Conservation (phyloP, 768 basidiomycete species). For the Rhizopogon salebrosus region DNA sequence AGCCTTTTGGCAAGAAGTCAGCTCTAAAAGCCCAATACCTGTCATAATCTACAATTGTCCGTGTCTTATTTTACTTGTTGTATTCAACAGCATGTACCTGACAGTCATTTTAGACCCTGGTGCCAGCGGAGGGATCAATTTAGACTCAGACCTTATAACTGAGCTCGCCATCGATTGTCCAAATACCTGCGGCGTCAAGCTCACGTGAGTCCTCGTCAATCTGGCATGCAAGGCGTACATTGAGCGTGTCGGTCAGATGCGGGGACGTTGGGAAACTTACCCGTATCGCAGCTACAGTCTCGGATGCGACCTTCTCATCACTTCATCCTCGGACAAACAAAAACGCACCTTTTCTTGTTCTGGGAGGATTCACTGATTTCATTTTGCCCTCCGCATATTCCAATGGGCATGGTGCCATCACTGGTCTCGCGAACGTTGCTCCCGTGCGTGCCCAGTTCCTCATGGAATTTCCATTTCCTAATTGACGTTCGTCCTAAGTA, state of each 20-base stretch:
- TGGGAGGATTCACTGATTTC: slow-evolving; percentile 86
- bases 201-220: slow-evolving; percentile 55
- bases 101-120: slow-evolving; percentile 59
- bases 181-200: slow-evolving; percentile 83
- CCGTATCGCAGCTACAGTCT: slow-evolving; percentile 68
- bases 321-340: slow-evolving; percentile 64
- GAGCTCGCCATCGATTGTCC: slow-evolving; percentile 73
- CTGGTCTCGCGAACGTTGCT: slow-evolving; percentile 80
- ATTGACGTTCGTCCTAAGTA: slow-evolving; percentile 33
- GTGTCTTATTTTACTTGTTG: slow-evolving; percentile 17
- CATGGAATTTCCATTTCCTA: background rate
- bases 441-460: slow-evolving; percentile 43
- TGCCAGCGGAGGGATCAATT: slow-evolving; percentile 83
- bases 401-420: slow-evolving; percentile 84
- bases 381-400: slow-evolving; percentile 66
- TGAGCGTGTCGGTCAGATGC: slow-evolving; percentile 46
- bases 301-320: slow-evolving; percentile 48
- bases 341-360: slow-evolving; percentile 70
- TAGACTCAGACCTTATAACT: slow-evolving; percentile 83
- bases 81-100: background rate
- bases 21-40: slow-evolving; percentile 78
- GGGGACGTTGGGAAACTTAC: slow-evolving; percentile 91
- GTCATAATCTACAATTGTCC: slow-evolving; percentile 86
- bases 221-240: background rate
- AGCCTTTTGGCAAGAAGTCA: slow-evolving; percentile 71